Conservation (phyloP, 306 rosid genomes). For the Quercus engelmannii region DNA sequence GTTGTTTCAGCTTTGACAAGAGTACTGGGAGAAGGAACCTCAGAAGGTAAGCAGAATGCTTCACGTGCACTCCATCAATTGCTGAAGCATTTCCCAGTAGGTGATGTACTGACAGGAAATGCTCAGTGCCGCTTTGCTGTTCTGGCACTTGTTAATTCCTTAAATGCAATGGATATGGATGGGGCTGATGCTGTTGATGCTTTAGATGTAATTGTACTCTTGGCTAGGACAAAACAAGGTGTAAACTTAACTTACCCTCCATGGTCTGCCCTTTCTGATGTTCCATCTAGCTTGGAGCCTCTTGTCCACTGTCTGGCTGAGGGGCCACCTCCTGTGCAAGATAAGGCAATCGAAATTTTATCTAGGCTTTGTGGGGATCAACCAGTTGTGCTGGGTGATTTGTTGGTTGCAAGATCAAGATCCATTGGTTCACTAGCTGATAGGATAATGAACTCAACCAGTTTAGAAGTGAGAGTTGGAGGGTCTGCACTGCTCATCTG, state of each 20-base stretch:
- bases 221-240: conserved; percentile 70
- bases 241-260: conserved; percentile 48
- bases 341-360: conserved; percentile 81
- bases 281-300: conserved; percentile 67
- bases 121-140: conserved; percentile 65
- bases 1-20: conserved; percentile 77
- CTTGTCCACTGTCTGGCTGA: conserved; percentile 75
- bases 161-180: conserved; percentile 56
- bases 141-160: conserved; percentile 78
- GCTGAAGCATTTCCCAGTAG: conserved; percentile 74
- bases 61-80: conserved; percentile 84
- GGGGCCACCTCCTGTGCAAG: conserved; percentile 77
- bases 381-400: conserved; percentile 58
- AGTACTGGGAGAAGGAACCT: conserved; percentile 80
- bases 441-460: conserved; percentile 71
- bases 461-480: conserved; percentile 78
- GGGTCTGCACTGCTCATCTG: conserved; percentile 80
- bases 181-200: conserved; percentile 72
- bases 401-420: conserved; percentile 53
- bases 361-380: conserved; percentile 84
- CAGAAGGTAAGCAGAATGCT: conserved; percentile 82
- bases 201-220: conserved; percentile 75
- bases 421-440: conserved; percentile 69
- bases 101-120: conserved; percentile 66
- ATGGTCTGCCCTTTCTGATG: conserved; percentile 67